Evolutionary conservation across 2,329 filamentous ascomycete genomes (phyloP).

Genomic region (Fonsecaea multimorphosa): DNA sequence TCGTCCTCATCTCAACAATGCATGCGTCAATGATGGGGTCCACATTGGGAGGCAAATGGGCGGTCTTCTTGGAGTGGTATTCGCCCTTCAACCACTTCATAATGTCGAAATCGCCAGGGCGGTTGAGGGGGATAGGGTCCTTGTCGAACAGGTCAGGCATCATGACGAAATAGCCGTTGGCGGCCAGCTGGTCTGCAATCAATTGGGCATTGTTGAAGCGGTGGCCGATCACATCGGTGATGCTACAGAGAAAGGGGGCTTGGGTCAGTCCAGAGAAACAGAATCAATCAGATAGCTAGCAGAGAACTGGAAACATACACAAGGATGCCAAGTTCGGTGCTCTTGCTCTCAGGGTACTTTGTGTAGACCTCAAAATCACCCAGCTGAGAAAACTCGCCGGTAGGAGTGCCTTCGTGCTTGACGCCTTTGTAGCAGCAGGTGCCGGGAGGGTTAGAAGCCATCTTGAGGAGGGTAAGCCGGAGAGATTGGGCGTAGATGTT

Average conservation of each 20-base stretch:
- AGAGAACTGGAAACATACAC: conserved; percentile 43
- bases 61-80: conserved; percentile 37
- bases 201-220: conserved; percentile 64
- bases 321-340: conserved; percentile 62
- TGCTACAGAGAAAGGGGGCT: conserved; percentile 24
- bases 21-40: conserved; percentile 60
- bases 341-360: conserved; percentile 58
- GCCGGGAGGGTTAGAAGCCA: conserved; percentile 60
- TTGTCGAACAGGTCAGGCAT: conserved; percentile 72
- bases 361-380: conserved; percentile 61
- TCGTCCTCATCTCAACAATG: conserved; percentile 48
- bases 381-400: conserved; percentile 56
- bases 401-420: conserved; percentile 58
- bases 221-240: conserved; percentile 66
- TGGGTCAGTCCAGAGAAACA: background rate
- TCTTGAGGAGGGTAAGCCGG: conserved; percentile 39
- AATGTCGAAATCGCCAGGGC: conserved; percentile 57
- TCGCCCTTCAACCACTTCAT: conserved; percentile 55
- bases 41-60: conserved; percentile 52
- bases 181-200: conserved; percentile 76
- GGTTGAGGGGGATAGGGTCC: conserved; percentile 65
- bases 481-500: background rate
- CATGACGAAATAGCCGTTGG: conserved; percentile 72
- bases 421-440: conserved; percentile 45
- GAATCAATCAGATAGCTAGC: background rate